Evolutionary conservation across 164 flowering plant genomes (phyloP), one percentile per base, ranked within the genome.

Genomic region (Kingdonia uniflora): DNA sequence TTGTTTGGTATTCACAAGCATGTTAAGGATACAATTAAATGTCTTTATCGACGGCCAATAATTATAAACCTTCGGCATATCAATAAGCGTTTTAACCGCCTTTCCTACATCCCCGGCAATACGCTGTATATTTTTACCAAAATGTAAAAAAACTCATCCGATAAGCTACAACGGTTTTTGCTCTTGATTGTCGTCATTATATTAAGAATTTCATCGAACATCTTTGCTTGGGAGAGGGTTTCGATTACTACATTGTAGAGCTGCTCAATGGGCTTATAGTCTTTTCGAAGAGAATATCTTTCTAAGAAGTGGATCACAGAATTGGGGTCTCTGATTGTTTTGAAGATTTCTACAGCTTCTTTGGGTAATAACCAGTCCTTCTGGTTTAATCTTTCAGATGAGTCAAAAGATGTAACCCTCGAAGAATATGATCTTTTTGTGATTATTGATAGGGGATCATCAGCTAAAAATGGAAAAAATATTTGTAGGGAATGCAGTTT

Each of bases 301-400:
- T 68, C 33, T 16, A 85, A 64, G n/a, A 68, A 65, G 1, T 59
- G 11, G 24, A 79, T 54, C 6, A 79, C 46, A 1, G 69, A 67
- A 8, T 68, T 58, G 12, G 95, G 80, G 61, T 83, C 72, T 58
- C 51, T 65, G n/a, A 87, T 60, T 43, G 54, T 48, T 6, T 60
- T 55, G 68, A 91, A 76, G 50, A 70, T 53, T 57, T 70, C 64
- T 20, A 80, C 14, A 7, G 74, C 81, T 44, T 91, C 84, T 33
- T 61, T 70, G 11, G 89, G 87, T 14, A 87, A 57, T 23, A 91
- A 51, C 98, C 98, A 87, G 65, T 91, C 96, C 58, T 72, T 83
- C 66, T 87, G 95, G 55, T 66, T 67, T 29, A 82, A 64, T 33
- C 60, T 68, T 49, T 51, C 49, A 42, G 58, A 49, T 11, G 53